Conservation (phyloP, 1,139 yeast genomes). For the Debaryomyces subglobosus region DNA sequence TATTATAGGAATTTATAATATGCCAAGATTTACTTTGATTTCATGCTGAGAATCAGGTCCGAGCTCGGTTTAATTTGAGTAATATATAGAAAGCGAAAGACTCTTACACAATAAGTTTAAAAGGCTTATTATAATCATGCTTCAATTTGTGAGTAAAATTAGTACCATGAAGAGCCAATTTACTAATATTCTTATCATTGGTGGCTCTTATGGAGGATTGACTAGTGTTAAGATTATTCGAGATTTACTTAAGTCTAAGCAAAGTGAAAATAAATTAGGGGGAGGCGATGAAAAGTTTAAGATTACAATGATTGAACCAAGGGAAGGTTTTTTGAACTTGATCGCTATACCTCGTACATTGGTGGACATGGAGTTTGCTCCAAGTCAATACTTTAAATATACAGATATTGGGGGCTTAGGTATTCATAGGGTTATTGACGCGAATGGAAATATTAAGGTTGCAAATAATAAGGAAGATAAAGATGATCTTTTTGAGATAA, state of each 20-base stretch:
- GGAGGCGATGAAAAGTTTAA: constrained; percentile 23
- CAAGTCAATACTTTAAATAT: constrained; percentile 35
- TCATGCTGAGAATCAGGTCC: not conserved
- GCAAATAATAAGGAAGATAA: constrained; percentile 7
- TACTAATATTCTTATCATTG: constrained; percentile 48
- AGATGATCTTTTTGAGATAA: constrained; percentile 18
- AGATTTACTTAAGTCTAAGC: constrained; percentile 17
- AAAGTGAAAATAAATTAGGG: not conserved
- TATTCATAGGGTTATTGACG: not conserved
- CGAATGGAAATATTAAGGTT: constrained; percentile 15
- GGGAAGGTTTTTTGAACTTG: constrained; percentile 54
- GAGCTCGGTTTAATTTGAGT: not conserved
- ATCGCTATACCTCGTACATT: constrained; percentile 55
- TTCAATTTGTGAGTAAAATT: not conserved
- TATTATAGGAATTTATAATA: no score
- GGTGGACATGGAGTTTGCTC: constrained; percentile 50
- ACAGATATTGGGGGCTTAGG: not conserved
- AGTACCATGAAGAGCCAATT: not conserved
- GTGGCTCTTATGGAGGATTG: constrained; percentile 55
- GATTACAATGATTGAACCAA: constrained; percentile 53
- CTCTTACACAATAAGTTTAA: not conserved
- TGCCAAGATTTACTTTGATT: not conserved
- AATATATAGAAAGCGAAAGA: not conserved
- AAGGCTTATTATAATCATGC: not conserved
- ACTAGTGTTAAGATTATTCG: constrained; percentile 42